phyloP scores from a whole-genome alignment of 106 monocot genomes.

The Phalaenopsis aphrodite region DNA sequence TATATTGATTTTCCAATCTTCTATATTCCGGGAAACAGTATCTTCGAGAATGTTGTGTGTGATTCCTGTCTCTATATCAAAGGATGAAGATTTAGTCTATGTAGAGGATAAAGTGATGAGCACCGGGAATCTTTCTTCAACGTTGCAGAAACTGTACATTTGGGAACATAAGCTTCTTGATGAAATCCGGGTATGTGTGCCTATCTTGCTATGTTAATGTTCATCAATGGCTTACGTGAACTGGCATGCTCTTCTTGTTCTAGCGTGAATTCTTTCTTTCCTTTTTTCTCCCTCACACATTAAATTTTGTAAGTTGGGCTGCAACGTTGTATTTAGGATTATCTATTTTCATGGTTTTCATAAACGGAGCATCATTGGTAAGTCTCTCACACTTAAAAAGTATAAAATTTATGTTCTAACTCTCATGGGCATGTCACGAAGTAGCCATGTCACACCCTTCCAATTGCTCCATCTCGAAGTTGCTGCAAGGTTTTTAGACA shows the following conservation, averaged over 20 bases:
- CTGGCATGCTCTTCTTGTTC: neutral
- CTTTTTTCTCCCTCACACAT: neutral
- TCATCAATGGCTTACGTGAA: neutral
- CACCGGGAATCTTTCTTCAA: constrained; percentile 31
- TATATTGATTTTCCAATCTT: neutral
- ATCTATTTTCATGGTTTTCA: neutral
- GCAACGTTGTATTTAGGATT: neutral
- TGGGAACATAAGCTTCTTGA: constrained; percentile 72
- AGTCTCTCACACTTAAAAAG: neutral
- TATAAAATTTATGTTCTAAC: neutral
- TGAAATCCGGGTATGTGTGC: constrained; percentile 51
- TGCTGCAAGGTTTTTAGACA: too few relatives aligned
- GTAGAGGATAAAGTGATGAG: constrained; percentile 32
- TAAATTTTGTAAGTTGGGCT: neutral
- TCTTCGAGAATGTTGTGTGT: constrained; percentile 40
- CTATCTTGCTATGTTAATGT: neutral
- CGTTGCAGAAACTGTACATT: constrained; percentile 51
- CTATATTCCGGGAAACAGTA: constrained; percentile 16
- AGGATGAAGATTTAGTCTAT: constrained; percentile 26
- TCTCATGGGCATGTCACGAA: neutral
- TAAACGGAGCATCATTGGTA: neutral
- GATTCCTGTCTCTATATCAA: constrained; percentile 15
- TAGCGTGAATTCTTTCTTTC: neutral
- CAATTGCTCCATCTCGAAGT: too few relatives aligned
- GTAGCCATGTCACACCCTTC: neutral